A percentile compares a stretch with the other conserved stretches of the same genome.
phyloP scores from a whole-genome alignment of 345 rosid genomes.

The Erodium maritimum region DNA sequence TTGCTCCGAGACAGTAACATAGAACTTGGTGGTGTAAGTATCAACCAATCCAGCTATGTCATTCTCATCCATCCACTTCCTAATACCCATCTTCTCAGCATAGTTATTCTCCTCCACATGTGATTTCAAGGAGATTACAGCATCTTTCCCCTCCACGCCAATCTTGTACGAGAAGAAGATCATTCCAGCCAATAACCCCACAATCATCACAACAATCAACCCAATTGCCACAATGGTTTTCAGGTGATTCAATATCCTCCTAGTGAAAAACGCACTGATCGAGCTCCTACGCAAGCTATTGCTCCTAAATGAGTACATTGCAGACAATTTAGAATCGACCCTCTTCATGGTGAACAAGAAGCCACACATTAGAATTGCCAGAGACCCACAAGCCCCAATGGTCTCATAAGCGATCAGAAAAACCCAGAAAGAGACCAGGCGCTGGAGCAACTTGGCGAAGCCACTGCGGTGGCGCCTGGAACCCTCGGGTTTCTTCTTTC shows the following conservation, averaged over 20 bases:
- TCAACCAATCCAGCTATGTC: conserved; percentile 87
- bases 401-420: conserved; percentile 71
- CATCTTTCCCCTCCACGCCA: conserved; percentile 88
- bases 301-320: conserved; percentile 55
- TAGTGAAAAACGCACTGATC: conserved; percentile 60
- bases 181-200: conserved; percentile 52
- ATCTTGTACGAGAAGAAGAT: conserved; percentile 86
- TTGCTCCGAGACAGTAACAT: conserved; percentile 62
- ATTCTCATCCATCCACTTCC: conserved; percentile 90
- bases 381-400: conserved; percentile 55
- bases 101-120: conserved; percentile 83
- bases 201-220: conserved; percentile 69
- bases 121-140: conserved; percentile 61
- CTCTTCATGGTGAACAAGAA: conserved; percentile 50
- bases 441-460: conserved; percentile 55
- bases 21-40: conserved; percentile 51
- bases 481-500: conserved; percentile 34
- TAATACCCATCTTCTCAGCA: conserved; percentile 73
- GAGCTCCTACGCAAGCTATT: conserved; percentile 48
- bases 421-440: conserved; percentile 74
- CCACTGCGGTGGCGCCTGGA: conserved; percentile 34
- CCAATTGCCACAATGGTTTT: conserved; percentile 75
- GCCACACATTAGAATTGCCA: conserved; percentile 52
- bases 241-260: conserved; percentile 62
- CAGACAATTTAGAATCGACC: conserved; percentile 53